Conservation (phyloP, 179 eudicot species). For the Gypsophila paniculata region DNA sequence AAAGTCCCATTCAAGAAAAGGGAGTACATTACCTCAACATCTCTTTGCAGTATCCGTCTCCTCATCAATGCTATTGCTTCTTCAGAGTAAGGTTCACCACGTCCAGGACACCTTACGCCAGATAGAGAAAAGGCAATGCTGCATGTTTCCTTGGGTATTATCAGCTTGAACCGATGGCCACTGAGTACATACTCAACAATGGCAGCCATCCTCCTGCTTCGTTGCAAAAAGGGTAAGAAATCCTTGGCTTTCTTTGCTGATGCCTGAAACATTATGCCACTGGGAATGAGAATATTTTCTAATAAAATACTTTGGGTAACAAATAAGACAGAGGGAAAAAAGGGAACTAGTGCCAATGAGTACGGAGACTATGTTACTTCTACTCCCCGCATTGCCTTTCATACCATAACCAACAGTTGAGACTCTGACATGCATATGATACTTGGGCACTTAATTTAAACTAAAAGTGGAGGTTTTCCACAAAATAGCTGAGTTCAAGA, state of each 20-base stretch:
- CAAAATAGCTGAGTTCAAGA: not conserved
- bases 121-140: constrained; percentile 84
- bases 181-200: constrained; percentile 91
- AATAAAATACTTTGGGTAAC: constrained; percentile 6
- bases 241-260: constrained; percentile 81
- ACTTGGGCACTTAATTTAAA: no score
- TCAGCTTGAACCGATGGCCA: constrained; percentile 84
- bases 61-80: constrained; percentile 96
- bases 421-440: no score
- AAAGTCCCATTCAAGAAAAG: not conserved
- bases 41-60: constrained; percentile 89
- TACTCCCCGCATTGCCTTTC: not conserved
- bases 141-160: constrained; percentile 84
- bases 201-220: constrained; percentile 70
- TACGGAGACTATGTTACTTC: not conserved
- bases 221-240: constrained; percentile 72
- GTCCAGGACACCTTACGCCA: constrained; percentile 96
- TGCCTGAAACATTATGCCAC: constrained; percentile 37
- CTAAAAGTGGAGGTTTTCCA: not conserved
- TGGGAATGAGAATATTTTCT: not conserved
- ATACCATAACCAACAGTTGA: no score
- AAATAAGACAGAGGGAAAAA: not conserved
- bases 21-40: constrained; percentile 72
- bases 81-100: constrained; percentile 72
- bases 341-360: not conserved